Percentiles rank a stretch among this genome's conserved stretches.
phyloP scores from a whole-genome alignment of 192 early-diverging fungal genomes.

The Umbelopsis sp. region DNA sequence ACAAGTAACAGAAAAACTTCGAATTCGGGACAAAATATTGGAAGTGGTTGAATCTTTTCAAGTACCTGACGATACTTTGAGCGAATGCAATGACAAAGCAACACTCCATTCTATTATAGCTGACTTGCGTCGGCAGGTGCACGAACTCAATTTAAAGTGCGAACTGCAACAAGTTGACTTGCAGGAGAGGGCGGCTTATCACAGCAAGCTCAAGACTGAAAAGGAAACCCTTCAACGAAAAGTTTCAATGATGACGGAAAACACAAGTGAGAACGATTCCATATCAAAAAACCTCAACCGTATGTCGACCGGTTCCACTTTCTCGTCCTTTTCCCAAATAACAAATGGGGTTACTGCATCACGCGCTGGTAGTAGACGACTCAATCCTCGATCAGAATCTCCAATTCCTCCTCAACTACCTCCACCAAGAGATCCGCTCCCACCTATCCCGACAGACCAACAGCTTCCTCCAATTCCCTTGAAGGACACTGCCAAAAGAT shows the following conservation, averaged over 20 bases:
- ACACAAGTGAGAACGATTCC: background rate
- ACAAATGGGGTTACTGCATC: background rate
- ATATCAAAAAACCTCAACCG: background rate
- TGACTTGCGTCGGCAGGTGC: background rate
- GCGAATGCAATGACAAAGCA: background rate
- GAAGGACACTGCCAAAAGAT: background rate
- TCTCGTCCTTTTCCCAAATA: background rate
- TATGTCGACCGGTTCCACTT: background rate
- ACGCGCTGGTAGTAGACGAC: background rate
- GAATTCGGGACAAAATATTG: background rate
- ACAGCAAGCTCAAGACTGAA: background rate
- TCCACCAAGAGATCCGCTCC: slow-evolving; percentile 1
- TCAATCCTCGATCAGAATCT: slow-evolving; percentile 12
- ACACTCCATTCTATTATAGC: background rate
- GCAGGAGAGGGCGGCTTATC: background rate
- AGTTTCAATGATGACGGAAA: background rate
- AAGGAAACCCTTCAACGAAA: background rate
- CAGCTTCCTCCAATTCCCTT: background rate
- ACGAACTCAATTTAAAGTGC: background rate
- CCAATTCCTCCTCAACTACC: slow-evolving; percentile 10
- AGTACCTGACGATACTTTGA: background rate
- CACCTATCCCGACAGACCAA: background rate
- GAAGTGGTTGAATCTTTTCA: background rate
- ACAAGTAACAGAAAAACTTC: background rate
- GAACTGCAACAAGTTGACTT: slow-evolving; percentile 10